phyloP scores from a whole-genome alignment of 2,329 filamentous ascomycete genomes.

The Arthrobotrys conoides region DNA sequence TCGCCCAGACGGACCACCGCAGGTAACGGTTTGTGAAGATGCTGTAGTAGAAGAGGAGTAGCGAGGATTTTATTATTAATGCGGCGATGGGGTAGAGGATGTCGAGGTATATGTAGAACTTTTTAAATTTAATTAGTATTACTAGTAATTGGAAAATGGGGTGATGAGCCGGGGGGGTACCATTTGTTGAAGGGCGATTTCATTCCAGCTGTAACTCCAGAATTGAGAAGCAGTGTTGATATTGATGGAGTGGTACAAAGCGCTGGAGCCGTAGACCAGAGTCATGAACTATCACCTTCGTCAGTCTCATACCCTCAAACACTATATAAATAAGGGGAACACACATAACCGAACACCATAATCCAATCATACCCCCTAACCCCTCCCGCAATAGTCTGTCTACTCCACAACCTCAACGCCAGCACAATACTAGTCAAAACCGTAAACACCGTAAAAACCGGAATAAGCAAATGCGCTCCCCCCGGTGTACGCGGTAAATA shows the following conservation, averaged over 20 bases:
- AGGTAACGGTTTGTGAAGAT: slow-evolving; percentile 46
- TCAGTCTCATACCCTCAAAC: background rate
- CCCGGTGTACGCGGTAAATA: slow-evolving; percentile 35
- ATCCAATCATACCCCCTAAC: slow-evolving; percentile 55
- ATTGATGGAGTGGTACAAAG: slow-evolving; percentile 50
- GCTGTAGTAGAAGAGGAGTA: slow-evolving; percentile 56
- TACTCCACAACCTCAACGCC: slow-evolving; percentile 44
- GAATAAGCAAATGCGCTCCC: slow-evolving; percentile 29
- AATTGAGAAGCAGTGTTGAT: slow-evolving; percentile 53
- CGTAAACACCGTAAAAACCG: slow-evolving; percentile 52
- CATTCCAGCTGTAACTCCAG: slow-evolving; percentile 55
- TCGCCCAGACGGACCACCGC: slow-evolving; percentile 45
- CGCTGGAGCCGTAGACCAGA: slow-evolving; percentile 35
- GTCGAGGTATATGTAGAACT: slow-evolving; percentile 53
- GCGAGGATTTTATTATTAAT: slow-evolving; percentile 55
- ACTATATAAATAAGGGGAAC: background rate
- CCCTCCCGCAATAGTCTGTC: slow-evolving; percentile 50
- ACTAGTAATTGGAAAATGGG: too few species aligned
- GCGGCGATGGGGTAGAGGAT: slow-evolving; percentile 48
- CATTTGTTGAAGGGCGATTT: slow-evolving; percentile 43
- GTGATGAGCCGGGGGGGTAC: slow-evolving; percentile 21
- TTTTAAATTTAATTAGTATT: background rate
- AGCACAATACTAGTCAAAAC: slow-evolving; percentile 46
- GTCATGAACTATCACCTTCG: slow-evolving; percentile 36
- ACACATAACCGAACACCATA: slow-evolving; percentile 58